Evolutionary conservation across 2,329 filamentous ascomycete species (phyloP), one percentile per base, ranked within the genome.

Genomic region (Paraphaeosphaeria sporulosa): DNA sequence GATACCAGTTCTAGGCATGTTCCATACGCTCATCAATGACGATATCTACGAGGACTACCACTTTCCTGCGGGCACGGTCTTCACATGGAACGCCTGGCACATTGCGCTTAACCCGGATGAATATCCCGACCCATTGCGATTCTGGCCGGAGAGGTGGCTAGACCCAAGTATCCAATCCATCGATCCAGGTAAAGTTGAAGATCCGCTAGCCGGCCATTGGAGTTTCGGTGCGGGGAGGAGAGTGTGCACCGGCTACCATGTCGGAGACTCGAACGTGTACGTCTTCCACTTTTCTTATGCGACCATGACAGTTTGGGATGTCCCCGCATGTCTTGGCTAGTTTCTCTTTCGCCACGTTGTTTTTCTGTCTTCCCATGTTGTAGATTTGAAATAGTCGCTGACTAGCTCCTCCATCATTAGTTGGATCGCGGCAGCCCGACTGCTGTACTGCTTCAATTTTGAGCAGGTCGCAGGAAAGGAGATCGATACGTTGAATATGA

Each of bases 161-260:
- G 65, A 72, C 34, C 62, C 62, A 25, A 63, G 66, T 43, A 47
- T 67, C 62, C 42, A 68, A 60, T 49, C 57, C 52, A 10, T 47
- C 64, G 42, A 66, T 46, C 64, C 47, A 32, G 43, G 38, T 55
- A 59, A 60, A 48, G 32, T 64, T 23, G 53, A 62, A 17, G 67
- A 72, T 57, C 62, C 66, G n/a, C 48, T 71, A 23, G 66, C 66
- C 23, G 73, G 73, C 17, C 72, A 76, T 54, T 73, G 65, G 62
- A 59, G 59, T n/a, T 71, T 71, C 58, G 69, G 67, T 2, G 55
- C 66, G n/a, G 66, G 66, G 36, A 52, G 56, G 21, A 49, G 56
- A 15, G 63, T 69, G 25, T 67, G 66, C 47, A 57, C 60, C 4
- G 66, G 66, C 2, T 68, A 58, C 21, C 58, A 65, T 34, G 66